Evolutionary conservation across 352 stramenopile species (phyloP).

Genomic region (Phytopythium delawarense): DNA sequence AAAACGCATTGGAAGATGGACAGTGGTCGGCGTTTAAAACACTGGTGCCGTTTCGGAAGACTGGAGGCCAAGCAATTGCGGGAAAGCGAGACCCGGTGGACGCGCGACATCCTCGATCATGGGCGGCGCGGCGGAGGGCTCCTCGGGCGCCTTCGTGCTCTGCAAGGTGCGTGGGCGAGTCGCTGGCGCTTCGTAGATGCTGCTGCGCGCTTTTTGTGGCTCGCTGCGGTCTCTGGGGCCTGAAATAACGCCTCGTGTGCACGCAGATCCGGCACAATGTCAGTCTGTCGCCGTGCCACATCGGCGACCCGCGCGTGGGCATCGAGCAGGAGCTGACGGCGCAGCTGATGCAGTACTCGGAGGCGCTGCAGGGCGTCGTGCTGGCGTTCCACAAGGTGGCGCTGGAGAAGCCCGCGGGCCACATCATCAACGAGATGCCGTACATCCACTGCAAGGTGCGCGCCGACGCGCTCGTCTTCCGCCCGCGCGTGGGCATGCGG

Average conservation of each 20-base stretch:
- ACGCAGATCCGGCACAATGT: constrained; percentile 53
- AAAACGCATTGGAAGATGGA: no score
- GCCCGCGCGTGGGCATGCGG: constrained; percentile 55
- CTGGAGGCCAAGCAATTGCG: constrained; percentile 1
- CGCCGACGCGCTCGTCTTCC: constrained; percentile 71
- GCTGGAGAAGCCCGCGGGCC: constrained; percentile 45
- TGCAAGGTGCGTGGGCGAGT: constrained; percentile 34
- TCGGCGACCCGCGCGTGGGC: constrained; percentile 53
- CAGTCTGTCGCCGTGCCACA: constrained; percentile 72
- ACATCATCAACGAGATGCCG: constrained; percentile 84
- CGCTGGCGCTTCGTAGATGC: background rate
- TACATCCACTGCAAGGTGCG: constrained; percentile 80
- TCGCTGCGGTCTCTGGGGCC: background rate
- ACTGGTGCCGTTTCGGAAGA: background rate
- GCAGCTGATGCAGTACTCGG: constrained; percentile 81
- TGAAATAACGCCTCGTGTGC: background rate
- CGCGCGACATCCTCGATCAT: background rate
- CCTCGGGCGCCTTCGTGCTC: constrained; percentile 42
- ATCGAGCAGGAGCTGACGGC: constrained; percentile 73
- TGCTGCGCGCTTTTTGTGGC: background rate
- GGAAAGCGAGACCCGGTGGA: background rate
- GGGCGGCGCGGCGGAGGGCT: constrained; percentile 2
- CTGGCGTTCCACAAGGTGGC: constrained; percentile 68
- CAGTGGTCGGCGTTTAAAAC: no score
- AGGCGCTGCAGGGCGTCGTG: constrained; percentile 64